Evolutionary conservation across 257 asterid species (phyloP).

Genomic region (Prunella vulgaris): DNA sequence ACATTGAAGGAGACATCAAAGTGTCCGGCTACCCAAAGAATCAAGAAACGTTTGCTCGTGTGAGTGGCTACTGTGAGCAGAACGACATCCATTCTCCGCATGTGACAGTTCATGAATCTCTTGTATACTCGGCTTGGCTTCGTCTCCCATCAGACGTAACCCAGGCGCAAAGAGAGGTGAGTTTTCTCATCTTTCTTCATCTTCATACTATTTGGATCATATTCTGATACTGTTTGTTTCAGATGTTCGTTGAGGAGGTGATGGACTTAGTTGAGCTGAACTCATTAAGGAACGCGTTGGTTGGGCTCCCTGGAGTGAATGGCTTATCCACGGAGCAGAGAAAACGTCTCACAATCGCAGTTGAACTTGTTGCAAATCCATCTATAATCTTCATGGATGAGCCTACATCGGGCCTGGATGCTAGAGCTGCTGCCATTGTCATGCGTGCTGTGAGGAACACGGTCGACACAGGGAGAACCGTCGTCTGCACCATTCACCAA

Average conservation of each 20-base stretch:
- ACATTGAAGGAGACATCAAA: slow-evolving; percentile 55
- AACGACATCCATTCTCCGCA: slow-evolving; percentile 72
- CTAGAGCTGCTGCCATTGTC: slow-evolving; percentile 72
- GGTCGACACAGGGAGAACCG: slow-evolving; percentile 67
- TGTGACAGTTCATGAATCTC: slow-evolving; percentile 59
- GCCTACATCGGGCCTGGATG: slow-evolving; percentile 69
- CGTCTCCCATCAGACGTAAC: slow-evolving; percentile 60
- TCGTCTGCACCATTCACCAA: slow-evolving; percentile 69
- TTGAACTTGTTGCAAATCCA: slow-evolving; percentile 64
- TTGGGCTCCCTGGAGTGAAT: slow-evolving; percentile 66
- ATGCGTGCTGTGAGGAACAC: slow-evolving; percentile 73
- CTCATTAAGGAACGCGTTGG: slow-evolving; percentile 39
- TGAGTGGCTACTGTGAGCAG: slow-evolving; percentile 71
- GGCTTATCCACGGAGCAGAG: slow-evolving; percentile 69
- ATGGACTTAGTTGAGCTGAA: slow-evolving; percentile 65
- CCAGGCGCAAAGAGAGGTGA: slow-evolving; percentile 39
- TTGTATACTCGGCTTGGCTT: slow-evolving; percentile 64
- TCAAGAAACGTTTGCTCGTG: slow-evolving; percentile 65
- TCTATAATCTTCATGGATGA: slow-evolving; percentile 78
- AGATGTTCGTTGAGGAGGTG: slow-evolving; percentile 79
- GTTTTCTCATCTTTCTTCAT: neutral
- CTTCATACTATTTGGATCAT: neutral
- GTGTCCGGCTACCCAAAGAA: slow-evolving; percentile 60
- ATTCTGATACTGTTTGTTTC: neutral
- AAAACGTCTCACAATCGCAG: slow-evolving; percentile 64